Evolutionary conservation across 371 early-diverging fungal genomes (phyloP).

Genomic region (Synchytrium microbalum): DNA sequence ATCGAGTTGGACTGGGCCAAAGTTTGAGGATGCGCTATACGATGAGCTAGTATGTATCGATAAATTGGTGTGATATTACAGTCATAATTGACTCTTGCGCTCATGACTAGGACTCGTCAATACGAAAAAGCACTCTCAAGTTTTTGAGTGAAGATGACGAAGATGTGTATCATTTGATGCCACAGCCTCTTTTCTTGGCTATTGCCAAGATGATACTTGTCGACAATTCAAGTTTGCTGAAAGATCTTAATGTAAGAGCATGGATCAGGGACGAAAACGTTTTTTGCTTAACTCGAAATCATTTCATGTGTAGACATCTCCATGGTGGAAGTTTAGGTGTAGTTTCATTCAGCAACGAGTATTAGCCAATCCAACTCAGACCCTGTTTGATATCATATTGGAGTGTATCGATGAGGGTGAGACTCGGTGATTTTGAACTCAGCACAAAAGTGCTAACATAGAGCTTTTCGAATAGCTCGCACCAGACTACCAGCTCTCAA

Average conservation of each 20-base stretch:
- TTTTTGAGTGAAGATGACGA: slow-evolving; percentile 71
- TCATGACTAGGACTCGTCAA: slow-evolving; percentile 1
- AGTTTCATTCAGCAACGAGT: slow-evolving; percentile 74
- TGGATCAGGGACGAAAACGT: slow-evolving; percentile 10
- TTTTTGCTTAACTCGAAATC: slow-evolving; percentile 14
- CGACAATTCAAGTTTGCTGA: slow-evolving; percentile 22
- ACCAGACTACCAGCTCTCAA: not conserved
- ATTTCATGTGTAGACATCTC: slow-evolving; percentile 11
- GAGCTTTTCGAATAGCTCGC: not conserved
- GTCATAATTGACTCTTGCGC: not conserved
- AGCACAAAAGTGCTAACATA: not conserved
- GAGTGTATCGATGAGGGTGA: slow-evolving; percentile 27
- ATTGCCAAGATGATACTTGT: slow-evolving; percentile 58
- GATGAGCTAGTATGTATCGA: not conserved
- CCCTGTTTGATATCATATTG: slow-evolving; percentile 46
- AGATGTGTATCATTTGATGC: slow-evolving; percentile 70
- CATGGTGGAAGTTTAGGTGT: slow-evolving; percentile 72
- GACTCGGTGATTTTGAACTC: not conserved
- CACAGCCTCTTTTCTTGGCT: slow-evolving; percentile 56
- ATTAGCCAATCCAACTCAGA: slow-evolving; percentile 75
- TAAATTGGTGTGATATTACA: slow-evolving; percentile 3
- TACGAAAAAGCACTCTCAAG: not conserved
- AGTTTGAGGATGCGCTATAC: not conserved
- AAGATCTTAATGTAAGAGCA: slow-evolving; percentile 13
- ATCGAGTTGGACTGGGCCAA: slow-evolving; percentile 14